Percentiles rank a stretch among this genome's conserved stretches.
Evolutionary conservation across 148 eudicot genomes (phyloP).

Genomic region (Polygonum aviculare): DNA sequence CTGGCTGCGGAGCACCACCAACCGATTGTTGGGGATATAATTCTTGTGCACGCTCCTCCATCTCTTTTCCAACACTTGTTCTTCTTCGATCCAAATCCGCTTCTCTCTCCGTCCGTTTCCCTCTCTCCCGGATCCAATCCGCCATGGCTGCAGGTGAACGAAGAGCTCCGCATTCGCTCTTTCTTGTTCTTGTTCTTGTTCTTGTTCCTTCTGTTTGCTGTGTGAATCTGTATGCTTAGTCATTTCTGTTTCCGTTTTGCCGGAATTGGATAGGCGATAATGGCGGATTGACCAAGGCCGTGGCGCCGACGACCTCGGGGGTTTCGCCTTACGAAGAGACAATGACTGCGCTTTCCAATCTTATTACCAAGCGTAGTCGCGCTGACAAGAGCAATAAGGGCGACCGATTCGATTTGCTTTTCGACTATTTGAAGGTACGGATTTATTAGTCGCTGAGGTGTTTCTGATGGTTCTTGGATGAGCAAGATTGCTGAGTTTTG

Average conservation of each 20-base stretch:
- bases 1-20: conserved; percentile 5
- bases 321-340: conserved; percentile 65
- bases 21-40: conserved; percentile 3
- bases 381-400: conserved; percentile 68
- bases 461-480: neutral
- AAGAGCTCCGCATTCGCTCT: neutral
- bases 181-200: neutral
- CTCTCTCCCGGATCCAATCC: neutral
- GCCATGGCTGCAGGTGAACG: conserved; percentile 8
- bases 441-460: neutral
- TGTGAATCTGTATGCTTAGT: neutral
- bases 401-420: conserved; percentile 58
- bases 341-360: conserved; percentile 67
- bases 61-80: neutral
- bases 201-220: neutral
- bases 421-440: conserved; percentile 64
- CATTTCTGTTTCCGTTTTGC: neutral
- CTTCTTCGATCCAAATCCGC: neutral
- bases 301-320: neutral
- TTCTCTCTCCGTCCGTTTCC: neutral
- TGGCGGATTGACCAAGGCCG: conserved; percentile 18
- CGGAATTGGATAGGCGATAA: conserved; percentile 19
- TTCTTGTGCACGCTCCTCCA: neutral
- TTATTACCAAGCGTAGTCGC: conserved; percentile 73
- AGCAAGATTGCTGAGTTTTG: neutral